A percentile compares a stretch with the other conserved stretches of the same genome.
phyloP scores from a whole-genome alignment of 495 filamentous ascomycete species.

The Penicillium crystallinum region DNA sequence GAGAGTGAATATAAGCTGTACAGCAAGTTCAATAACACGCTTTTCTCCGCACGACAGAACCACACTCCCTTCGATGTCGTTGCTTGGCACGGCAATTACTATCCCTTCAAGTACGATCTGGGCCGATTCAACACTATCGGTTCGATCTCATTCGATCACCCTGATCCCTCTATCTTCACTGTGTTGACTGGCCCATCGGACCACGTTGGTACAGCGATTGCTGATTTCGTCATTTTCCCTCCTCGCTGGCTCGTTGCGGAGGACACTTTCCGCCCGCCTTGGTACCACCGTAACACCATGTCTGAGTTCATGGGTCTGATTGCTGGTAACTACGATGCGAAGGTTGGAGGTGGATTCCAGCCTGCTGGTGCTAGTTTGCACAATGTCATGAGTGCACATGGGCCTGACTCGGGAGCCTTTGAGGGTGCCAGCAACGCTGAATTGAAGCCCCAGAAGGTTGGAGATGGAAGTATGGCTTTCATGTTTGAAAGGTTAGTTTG shows the following conservation, averaged over 20 bases:
- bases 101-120: conserved; percentile 85
- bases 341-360: conserved; percentile 59
- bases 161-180: conserved; percentile 78
- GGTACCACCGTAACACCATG: conserved; percentile 81
- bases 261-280: conserved; percentile 76
- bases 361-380: conserved; percentile 58
- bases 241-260: conserved; percentile 75
- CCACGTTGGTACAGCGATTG: conserved; percentile 65
- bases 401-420: conserved; percentile 53
- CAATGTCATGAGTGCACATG: conserved; percentile 61
- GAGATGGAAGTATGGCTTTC: conserved; percentile 60
- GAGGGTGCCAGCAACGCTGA: conserved; percentile 55
- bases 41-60: conserved; percentile 66
- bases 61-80: conserved; percentile 82
- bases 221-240: conserved; percentile 81
- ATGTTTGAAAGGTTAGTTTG: conserved; percentile 58
- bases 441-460: conserved; percentile 54
- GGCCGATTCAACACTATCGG: conserved; percentile 75
- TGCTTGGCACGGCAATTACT: conserved; percentile 73
- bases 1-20: conserved; percentile 53
- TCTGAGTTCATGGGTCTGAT: conserved; percentile 55
- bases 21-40: conserved; percentile 73
- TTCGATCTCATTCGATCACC: conserved; percentile 69
- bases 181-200: conserved; percentile 74
- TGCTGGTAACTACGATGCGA: conserved; percentile 63